These are phyloP conservation scores for Xerocomellus dryophilus DNA, from an alignment of 768 basidiomycete genomes.

Conservation along the genomic window DNA sequence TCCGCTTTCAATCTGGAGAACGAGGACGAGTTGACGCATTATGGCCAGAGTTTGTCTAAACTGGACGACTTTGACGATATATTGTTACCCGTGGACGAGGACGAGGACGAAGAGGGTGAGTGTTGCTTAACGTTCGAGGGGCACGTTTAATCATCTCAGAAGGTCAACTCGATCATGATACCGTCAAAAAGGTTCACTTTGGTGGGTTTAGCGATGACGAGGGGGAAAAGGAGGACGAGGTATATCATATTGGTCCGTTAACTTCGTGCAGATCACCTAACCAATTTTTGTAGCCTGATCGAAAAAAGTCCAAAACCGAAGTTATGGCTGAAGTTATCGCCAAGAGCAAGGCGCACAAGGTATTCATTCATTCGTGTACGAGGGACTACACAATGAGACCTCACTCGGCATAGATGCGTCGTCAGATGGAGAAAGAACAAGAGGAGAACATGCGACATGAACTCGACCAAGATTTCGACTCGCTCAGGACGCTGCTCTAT, in stretches of 20 bases:
- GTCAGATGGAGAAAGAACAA: slow-evolving; percentile 86
- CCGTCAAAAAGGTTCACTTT: slow-evolving; percentile 74
- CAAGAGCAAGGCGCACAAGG: slow-evolving; percentile 96
- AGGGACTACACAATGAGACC: background rate
- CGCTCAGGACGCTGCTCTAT: slow-evolving; percentile 72
- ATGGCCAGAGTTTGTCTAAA: slow-evolving; percentile 82
- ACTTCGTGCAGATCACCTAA: background rate
- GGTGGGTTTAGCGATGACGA: slow-evolving; percentile 81
- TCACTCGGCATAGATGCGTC: slow-evolving; percentile 53
- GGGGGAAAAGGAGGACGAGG: slow-evolving; percentile 50
- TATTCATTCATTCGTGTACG: slow-evolving; percentile 27
- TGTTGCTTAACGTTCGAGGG: background rate
- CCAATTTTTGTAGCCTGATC: slow-evolving; percentile 52
- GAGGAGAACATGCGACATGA: slow-evolving; percentile 83
- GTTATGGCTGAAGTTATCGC: slow-evolving; percentile 98
- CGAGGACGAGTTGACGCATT: slow-evolving; percentile 88
- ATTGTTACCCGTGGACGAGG: slow-evolving; percentile 52
- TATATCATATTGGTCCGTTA: slow-evolving; percentile 26
- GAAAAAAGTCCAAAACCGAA: slow-evolving; percentile 91
- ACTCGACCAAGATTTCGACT: slow-evolving; percentile 84
- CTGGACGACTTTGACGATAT: slow-evolving; percentile 80
- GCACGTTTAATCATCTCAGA: slow-evolving; percentile 2
- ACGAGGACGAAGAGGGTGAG: slow-evolving; percentile 48
- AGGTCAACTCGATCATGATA: slow-evolving; percentile 68
- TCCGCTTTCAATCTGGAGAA: slow-evolving; percentile 86